Percentiles rank a stretch among this genome's conserved stretches.
Conservation (phyloP, 2,329 filamentous ascomycete species). For the Fusarium sp. region DNA sequence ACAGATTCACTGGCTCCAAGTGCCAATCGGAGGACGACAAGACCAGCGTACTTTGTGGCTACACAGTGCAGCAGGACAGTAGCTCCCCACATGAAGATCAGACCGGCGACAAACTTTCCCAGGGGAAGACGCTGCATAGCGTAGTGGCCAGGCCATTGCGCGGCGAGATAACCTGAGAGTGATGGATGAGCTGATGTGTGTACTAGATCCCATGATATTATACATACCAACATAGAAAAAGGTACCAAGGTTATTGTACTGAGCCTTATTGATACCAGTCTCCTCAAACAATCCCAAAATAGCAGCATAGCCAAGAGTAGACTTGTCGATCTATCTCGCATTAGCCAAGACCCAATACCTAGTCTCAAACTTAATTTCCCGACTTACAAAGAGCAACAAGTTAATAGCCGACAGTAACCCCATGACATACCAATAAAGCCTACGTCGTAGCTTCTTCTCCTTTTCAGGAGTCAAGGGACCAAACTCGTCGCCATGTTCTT, state of each 20-base stretch:
- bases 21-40: slow-evolving; percentile 50
- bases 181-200: not conserved
- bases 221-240: slow-evolving; percentile 53
- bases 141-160: slow-evolving; percentile 51
- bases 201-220: not conserved
- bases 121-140: slow-evolving; percentile 52
- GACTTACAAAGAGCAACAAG: slow-evolving; percentile 49
- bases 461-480: slow-evolving; percentile 45
- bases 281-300: slow-evolving; percentile 53
- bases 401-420: slow-evolving; percentile 47
- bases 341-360: not conserved
- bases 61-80: slow-evolving; percentile 53
- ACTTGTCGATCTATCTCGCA: slow-evolving; percentile 49
- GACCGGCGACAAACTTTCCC: slow-evolving; percentile 48
- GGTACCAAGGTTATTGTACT: slow-evolving; percentile 54
- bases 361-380: too few species aligned
- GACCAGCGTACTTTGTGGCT: slow-evolving; percentile 48
- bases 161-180: slow-evolving; percentile 48
- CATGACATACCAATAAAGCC: slow-evolving; percentile 48
- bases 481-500: slow-evolving; percentile 46
- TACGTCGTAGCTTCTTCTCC: slow-evolving; percentile 45
- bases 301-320: slow-evolving; percentile 50
- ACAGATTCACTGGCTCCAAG: slow-evolving; percentile 50
- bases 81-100: slow-evolving; percentile 49
- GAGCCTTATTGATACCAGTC: slow-evolving; percentile 48